Evolutionary conservation across 2,329 filamentous ascomycete species (phyloP).

Genomic region (Colletotrichum caudatum): DNA sequence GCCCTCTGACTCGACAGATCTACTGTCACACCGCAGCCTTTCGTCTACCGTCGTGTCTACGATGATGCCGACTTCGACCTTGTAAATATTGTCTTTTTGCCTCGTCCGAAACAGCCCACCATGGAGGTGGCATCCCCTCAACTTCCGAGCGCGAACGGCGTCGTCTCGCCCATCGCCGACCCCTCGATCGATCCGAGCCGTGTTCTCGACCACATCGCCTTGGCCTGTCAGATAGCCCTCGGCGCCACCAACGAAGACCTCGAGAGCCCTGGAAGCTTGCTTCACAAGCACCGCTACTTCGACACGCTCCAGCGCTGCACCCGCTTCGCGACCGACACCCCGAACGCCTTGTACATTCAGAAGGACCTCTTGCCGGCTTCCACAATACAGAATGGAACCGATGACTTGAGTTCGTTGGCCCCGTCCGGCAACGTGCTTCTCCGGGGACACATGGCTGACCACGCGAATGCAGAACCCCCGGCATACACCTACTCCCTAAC

Average conservation of each 20-base stretch:
- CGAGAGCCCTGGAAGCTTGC: constrained; percentile 82
- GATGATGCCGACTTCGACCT: constrained; percentile 38
- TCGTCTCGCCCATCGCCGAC: constrained; percentile 58
- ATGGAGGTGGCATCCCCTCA: constrained; percentile 68
- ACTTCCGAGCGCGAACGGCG: constrained; percentile 61
- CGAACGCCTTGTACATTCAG: constrained; percentile 90
- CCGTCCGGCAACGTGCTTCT: background rate
- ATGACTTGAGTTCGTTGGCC: constrained; percentile 43
- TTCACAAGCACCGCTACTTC: constrained; percentile 76
- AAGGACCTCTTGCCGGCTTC: constrained; percentile 77
- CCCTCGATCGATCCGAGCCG: constrained; percentile 73
- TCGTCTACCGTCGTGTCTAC: constrained; percentile 21
- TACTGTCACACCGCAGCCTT: constrained; percentile 12
- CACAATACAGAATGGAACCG: constrained; percentile 62
- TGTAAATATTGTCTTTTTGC: constrained; percentile 40
- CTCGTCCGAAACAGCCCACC: constrained; percentile 41
- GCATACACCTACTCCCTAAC: constrained; percentile 83
- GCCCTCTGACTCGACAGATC: constrained; percentile 31
- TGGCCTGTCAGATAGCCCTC: constrained; percentile 78
- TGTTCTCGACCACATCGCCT: constrained; percentile 78
- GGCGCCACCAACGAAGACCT: constrained; percentile 84
- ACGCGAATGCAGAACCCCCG: constrained; percentile 52
- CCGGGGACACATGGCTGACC: constrained; percentile 45
- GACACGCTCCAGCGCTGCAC: constrained; percentile 90
- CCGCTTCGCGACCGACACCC: constrained; percentile 89